These are phyloP conservation scores for Termitomyces titanicus DNA, from an alignment of 768 basidiomycete species.

Conservation along the genomic window DNA sequence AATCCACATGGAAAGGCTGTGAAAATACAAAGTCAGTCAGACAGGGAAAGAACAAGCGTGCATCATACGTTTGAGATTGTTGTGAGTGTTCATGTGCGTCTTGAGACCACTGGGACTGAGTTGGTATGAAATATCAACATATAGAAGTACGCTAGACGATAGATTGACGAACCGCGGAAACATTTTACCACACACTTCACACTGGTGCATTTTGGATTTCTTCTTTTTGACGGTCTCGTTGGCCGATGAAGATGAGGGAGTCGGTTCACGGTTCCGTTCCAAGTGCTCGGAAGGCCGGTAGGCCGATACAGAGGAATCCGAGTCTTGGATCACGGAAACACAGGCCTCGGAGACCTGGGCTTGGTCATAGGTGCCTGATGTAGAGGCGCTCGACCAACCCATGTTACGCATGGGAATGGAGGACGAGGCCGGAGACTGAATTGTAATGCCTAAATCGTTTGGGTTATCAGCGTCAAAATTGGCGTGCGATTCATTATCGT, in stretches of 20 bases:
- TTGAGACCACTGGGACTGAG: conserved; percentile 49
- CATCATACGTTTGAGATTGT: conserved; percentile 45
- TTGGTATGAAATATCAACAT: background rate
- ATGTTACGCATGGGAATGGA: conserved; percentile 40
- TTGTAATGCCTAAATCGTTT: conserved; percentile 1
- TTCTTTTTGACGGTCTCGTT: conserved; percentile 31
- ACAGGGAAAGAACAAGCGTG: background rate
- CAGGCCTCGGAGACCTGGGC: background rate
- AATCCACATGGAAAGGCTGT: conserved; percentile 53
- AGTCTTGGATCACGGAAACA: conserved; percentile 2
- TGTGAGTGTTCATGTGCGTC: conserved; percentile 60
- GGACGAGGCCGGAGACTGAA: conserved; percentile 13
- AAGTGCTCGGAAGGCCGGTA: background rate
- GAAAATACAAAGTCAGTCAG: background rate
- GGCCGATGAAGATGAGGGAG: background rate
- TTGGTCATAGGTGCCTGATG: conserved; percentile 1
- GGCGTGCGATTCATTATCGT: background rate
- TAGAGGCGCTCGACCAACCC: conserved; percentile 11
- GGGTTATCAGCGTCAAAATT: background rate
- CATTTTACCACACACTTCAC: conserved; percentile 43
- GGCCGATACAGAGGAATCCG: background rate
- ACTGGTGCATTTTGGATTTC: conserved; percentile 54
- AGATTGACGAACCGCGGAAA: conserved; percentile 41
- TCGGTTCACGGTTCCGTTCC: conserved; percentile 1
- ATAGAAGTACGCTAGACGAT: background rate